Evolutionary conservation across 257 asterid genomes (phyloP), one percentile per base, ranked within the genome.

Genomic region (Cruciata laevipes): DNA sequence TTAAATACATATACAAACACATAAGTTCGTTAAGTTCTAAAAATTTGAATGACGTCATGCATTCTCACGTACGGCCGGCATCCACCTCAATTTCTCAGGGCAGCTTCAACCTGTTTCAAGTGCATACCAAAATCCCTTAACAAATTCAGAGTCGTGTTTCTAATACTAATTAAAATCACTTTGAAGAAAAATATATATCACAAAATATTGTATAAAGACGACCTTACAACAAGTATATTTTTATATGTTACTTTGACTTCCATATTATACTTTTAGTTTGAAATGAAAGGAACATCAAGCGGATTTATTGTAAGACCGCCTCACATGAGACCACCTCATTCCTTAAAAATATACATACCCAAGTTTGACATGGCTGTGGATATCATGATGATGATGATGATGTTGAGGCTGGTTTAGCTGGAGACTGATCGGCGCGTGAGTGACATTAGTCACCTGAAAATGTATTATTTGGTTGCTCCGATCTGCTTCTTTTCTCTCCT

Each of bases 351-450:
- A n/a, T n/a, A 47, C 55, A 14, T 68, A 80, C 84, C 84, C 77
- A 9, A 76, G 78, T 49, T 52, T 68, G 37, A 61, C 51, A 2
- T 44, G 47, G 58, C 53, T 71, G 61, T 67, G 68, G 31, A 37
- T 47, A 27, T 42, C 51, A 13, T 47, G 55, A 47, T 17, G n/a
- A n/a, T n/a, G n/a, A n/a, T n/a, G n/a, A n/a, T n/a, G n/a, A n/a
- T n/a, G n/a, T n/a, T n/a, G 74, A 17, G 79, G 81, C 44, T 67
- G 81, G 75, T 75, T 64, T 63, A 80, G 65, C 75, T 73, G 77
- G 31, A 80, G 81, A 74, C 61, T 63, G 66, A 77, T 62, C 3
- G 81, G 75, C 33, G 49, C 71, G 31, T 62, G 35, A 58, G 68
- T 27, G 59, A 69, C 69, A 31, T 63, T n/a, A 66, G 72, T 58